phyloP scores from a whole-genome alignment of 2,329 filamentous ascomycete species.

The Arthrobotrys pseudoclavata region DNA sequence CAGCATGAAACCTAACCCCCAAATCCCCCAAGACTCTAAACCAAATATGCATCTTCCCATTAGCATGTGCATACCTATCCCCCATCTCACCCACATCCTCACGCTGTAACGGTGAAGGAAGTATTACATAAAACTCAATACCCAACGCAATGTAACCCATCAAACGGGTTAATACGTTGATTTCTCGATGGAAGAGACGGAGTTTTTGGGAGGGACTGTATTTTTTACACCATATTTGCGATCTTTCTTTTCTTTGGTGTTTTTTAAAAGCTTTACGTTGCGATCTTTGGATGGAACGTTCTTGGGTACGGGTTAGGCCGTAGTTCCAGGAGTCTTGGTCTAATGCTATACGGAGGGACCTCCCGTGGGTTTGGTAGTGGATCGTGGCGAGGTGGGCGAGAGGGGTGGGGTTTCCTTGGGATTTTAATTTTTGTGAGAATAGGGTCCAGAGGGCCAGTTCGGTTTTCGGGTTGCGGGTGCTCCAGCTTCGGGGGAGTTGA shows the following conservation, averaged over 20 bases:
- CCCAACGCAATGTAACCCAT: slow-evolving; percentile 14
- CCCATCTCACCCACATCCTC: slow-evolving; percentile 10
- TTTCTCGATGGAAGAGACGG: slow-evolving; percentile 22
- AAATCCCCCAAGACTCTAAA: slow-evolving; percentile 24
- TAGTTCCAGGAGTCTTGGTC: slow-evolving; percentile 47
- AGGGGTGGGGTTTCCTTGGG: slow-evolving; percentile 6
- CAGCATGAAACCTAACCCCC: slow-evolving; percentile 31
- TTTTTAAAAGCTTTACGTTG: slow-evolving; percentile 16
- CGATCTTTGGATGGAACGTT: slow-evolving; percentile 10
- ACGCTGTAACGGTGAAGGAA: slow-evolving; percentile 16
- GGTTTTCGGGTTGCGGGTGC: neutral
- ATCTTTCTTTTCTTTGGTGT: neutral
- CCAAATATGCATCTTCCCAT: slow-evolving; percentile 32
- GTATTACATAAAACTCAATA: slow-evolving; percentile 36
- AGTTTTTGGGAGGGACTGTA: neutral
- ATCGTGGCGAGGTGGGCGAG: slow-evolving; percentile 21
- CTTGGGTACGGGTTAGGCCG: slow-evolving; percentile 9
- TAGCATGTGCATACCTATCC: slow-evolving; percentile 25
- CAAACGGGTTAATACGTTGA: slow-evolving; percentile 19
- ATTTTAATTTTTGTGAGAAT: neutral
- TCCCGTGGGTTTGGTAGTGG: slow-evolving; percentile 7
- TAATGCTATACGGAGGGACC: slow-evolving; percentile 27
- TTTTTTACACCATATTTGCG: neutral
- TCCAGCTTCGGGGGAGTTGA: neutral
- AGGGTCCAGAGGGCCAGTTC: slow-evolving; percentile 11